Conservation (phyloP, 2,329 filamentous ascomycete genomes). For the Aurifilum marmelostoma region DNA sequence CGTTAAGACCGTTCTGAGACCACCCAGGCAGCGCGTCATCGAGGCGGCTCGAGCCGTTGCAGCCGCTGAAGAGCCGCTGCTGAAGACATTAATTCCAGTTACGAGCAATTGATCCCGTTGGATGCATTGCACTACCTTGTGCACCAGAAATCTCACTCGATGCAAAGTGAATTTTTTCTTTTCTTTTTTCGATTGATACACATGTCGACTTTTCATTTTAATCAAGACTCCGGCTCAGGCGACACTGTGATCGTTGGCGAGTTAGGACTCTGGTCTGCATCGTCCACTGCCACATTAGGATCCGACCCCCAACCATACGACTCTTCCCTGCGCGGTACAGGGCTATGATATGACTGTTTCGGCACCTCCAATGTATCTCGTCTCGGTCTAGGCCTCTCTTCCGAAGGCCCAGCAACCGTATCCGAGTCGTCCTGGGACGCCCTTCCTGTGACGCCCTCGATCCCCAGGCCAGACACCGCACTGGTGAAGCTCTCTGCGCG, state of each 20-base stretch:
- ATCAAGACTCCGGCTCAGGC: not conserved
- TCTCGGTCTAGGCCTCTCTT: not conserved
- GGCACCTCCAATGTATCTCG: constrained; percentile 18
- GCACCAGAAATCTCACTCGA: too few relatives aligned
- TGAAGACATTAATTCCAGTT: not conserved
- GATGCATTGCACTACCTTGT: too few relatives aligned
- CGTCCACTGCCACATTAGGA: not conserved
- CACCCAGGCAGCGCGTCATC: constrained; percentile 26
- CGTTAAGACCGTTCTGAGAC: not conserved
- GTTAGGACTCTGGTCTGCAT: not conserved
- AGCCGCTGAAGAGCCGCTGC: not conserved
- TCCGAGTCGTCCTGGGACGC: constrained; percentile 2
- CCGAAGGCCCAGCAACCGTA: not conserved
- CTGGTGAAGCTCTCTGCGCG: constrained; percentile 14
- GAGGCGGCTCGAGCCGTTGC: not conserved
- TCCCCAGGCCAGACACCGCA: constrained; percentile 11
- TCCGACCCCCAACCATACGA: not conserved
- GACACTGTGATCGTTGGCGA: constrained; percentile 9
- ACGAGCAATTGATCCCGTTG: not conserved
- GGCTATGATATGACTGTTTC: constrained; percentile 3
- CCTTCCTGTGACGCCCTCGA: not conserved
- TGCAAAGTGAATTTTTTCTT: too few relatives aligned
- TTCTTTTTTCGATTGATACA: too few relatives aligned
- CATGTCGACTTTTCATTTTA: too few relatives aligned
- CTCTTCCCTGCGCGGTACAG: not conserved